Evolutionary conservation across 2,329 filamentous ascomycete genomes (phyloP), one percentile per base, ranked within the genome.

Genomic region (Hawksworthiomyces lignivorus): DNA sequence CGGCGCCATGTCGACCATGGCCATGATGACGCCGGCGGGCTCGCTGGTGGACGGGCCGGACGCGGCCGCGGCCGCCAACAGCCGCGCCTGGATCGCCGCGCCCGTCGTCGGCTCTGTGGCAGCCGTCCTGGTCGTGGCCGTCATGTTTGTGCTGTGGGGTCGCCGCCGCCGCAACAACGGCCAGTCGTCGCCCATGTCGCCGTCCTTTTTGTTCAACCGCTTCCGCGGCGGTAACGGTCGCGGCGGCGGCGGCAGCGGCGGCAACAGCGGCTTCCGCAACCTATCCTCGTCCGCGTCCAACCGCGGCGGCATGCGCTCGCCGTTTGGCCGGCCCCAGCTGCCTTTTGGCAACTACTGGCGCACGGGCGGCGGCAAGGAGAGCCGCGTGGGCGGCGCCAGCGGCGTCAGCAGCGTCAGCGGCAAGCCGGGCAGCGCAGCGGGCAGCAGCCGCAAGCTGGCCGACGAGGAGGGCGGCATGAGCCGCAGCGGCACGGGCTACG

Each of bases 61-160:
- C 24, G 37, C 31, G 21, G 14, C 36, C 18, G 11, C 26, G 49
- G 14, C 36, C 18, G 11, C 26, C 48, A 20, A 19, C 41, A 38
- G 28, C 41, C 28, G 46, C 20, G 60, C 58, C 4, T 62, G 59
- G 59, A 57, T 62, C 29, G 59, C 58, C 1, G 60, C 56, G 1
- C 58, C 60, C 5, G 54, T 61, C 2, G 57, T 62, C 3, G 59
- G 60, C 26, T 50, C 54, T 18, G 49, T 60, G 5, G 58, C 55
- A 0, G 59, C 58, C 9, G 46, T 61, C 32, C 52, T 55, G 8
- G 50, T 61, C 4, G 53, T 62, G 17, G 55, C 55, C 1, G 50
- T 58, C 18, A 50, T 56, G 15, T 55, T 61, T 43, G 49, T 57
- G 15, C 48, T 61, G 38, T 55, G 58, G 49, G 54, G 53, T 33